Percentiles rank a stretch among this genome's conserved stretches.
phyloP scores from a whole-genome alignment of 768 basidiomycete species.

The Kwoniella bestiolae region DNA sequence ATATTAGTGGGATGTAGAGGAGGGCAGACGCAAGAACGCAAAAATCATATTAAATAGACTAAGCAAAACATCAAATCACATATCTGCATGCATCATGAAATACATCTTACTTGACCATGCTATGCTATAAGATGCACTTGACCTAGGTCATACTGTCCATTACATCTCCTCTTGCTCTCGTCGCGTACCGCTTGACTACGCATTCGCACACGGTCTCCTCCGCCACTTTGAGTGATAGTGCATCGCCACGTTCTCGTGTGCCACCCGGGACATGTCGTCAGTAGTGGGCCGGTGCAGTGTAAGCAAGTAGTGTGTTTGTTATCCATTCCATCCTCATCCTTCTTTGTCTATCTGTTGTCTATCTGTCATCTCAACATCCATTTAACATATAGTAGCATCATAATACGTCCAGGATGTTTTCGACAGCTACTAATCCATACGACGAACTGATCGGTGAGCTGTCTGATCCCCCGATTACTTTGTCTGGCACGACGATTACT shows the following conservation, averaged over 20 bases:
- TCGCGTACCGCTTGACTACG: neutral
- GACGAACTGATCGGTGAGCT: conserved; percentile 88
- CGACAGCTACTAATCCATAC: conserved; percentile 61
- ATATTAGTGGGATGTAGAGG: too few species aligned
- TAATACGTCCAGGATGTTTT: conserved; percentile 38
- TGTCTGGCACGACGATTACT: neutral
- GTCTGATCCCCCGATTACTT: neutral
- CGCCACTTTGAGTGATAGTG: neutral
- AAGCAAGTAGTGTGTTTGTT: neutral
- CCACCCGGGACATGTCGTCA: neutral
- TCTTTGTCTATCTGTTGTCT: neutral
- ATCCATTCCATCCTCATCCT: neutral
- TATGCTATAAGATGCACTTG: too few species aligned
- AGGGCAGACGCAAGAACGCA: too few species aligned
- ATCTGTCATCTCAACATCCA: neutral
- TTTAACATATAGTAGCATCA: neutral
- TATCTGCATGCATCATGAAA: neutral
- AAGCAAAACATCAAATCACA: neutral
- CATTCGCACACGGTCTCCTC: neutral
- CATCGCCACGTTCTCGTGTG: conserved; percentile 11
- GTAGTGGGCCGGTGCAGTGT: conserved; percentile 2
- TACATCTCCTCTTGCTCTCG: too few species aligned
- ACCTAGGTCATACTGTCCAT: too few species aligned
- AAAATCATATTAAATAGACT: neutral
- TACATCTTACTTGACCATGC: too few species aligned